phyloP scores from a whole-genome alignment of 2,329 filamentous ascomycete genomes.

The Aspergillus felis region DNA sequence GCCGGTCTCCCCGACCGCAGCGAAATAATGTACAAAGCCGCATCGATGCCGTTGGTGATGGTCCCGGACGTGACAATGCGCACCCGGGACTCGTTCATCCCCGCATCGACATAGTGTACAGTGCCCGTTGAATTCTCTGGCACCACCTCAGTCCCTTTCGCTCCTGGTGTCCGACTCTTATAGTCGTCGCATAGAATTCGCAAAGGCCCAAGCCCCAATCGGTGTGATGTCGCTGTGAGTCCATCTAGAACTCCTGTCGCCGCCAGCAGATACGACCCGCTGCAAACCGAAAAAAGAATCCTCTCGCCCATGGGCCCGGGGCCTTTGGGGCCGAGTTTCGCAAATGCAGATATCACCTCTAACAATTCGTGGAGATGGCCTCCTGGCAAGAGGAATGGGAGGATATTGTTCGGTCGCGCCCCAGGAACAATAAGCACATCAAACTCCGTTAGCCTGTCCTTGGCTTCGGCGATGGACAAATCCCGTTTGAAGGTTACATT shows the following conservation, averaged over 20 bases:
- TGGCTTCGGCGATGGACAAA: neutral
- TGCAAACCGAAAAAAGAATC: neutral
- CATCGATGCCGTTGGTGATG: neutral
- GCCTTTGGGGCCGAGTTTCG: neutral
- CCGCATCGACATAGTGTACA: neutral
- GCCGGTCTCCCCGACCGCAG: neutral
- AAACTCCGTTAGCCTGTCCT: neutral
- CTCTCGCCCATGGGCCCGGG: neutral
- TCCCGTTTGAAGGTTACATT: neutral
- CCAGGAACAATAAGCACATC: conserved; percentile 1
- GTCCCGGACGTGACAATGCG: neutral
- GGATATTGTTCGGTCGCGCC: neutral
- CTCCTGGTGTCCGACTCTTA: neutral
- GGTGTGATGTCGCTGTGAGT: neutral
- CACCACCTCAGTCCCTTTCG: neutral
- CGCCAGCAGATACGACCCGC: neutral
- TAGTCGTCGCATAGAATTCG: neutral
- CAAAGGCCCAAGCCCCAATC: neutral
- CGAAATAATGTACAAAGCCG: neutral
- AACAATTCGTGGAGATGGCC: neutral
- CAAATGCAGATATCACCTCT: neutral
- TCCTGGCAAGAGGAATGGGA: neutral
- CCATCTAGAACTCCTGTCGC: neutral
- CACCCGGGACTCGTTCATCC: neutral
- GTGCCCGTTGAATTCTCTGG: neutral